Evolutionary conservation across 2,329 filamentous ascomycete species (phyloP), one percentile per base, ranked within the genome.

Genomic region (Cladosporium colombiae): DNA sequence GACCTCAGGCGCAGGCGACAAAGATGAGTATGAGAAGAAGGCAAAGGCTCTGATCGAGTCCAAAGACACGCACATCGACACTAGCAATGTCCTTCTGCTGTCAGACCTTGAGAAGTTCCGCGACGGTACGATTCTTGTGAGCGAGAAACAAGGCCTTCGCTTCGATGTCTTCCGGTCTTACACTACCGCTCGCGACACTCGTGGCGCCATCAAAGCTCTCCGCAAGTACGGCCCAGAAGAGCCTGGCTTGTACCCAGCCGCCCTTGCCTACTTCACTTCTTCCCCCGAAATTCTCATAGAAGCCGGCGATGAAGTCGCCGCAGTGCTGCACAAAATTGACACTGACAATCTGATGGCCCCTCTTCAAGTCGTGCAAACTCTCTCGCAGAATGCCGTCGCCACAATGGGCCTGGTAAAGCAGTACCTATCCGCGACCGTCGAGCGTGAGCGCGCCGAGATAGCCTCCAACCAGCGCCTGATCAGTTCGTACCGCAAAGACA

Each of bases 121-220:
- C 53, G 92, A 96, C 73, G 95, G 95, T 21, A 97, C 93, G 0
- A 92, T 92, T 1, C 86, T 99, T 1, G 93, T 99, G 64, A 91
- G 93, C 70, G 95, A 99, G 80, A 92, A 97, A 74, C 92, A 96
- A 67, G 93, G 93, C 23, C 85, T 99, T 2, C 86, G 92, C 50
- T 95, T 93, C 65, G 95, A 99, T 78, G 98, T 99, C 67, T 98
- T 99, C 81, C 89, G 95, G 58, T 97, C 94, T 1, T 97, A 96
- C 76, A 97, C 94, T 1, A 88, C 93, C 0, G 92, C 93, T 25
- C 92, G 93, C 70, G 95, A 99, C 76, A 99, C 95, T 0, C 84
- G 86, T 49, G 94, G 95, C 11, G 94, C 94, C 5, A 92, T 99
- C 74, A 91, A 90, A 74, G 93, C 95, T 0, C 82, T 99, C 49